phyloP scores from a whole-genome alignment of 331 rosid species.

The Dryas integrifolia region DNA sequence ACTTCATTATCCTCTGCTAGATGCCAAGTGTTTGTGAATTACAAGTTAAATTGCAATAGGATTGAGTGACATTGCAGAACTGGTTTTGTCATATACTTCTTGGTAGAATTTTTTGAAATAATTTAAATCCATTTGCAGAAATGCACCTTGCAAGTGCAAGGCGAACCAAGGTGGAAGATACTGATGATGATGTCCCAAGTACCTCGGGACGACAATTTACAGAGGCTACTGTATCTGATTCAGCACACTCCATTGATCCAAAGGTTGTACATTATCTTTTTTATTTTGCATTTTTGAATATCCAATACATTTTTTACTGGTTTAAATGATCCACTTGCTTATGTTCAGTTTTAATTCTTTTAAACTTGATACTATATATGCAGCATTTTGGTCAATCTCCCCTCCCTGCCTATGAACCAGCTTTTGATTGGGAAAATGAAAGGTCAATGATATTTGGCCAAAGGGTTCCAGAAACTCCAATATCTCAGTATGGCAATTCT shows the following conservation, averaged over 20 bases:
- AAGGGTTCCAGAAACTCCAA: conserved; percentile 85
- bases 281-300: background rate
- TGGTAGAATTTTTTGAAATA: conserved; percentile 2
- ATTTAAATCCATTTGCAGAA: conserved; percentile 48
- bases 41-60: background rate
- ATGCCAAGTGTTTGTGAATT: background rate
- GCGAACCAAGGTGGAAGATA: conserved; percentile 70
- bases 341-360: background rate
- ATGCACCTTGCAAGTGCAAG: conserved; percentile 83
- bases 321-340: background rate
- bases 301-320: background rate
- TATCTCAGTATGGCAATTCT: conserved; percentile 65
- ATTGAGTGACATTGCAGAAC: background rate
- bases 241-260: conserved; percentile 43
- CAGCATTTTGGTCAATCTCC: conserved; percentile 91
- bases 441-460: conserved; percentile 93
- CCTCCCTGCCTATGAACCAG: conserved; percentile 95
- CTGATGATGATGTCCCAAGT: conserved; percentile 91
- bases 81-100: background rate
- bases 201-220: conserved; percentile 87
- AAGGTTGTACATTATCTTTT: conserved; percentile 47
- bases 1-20: background rate
- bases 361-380: conserved; percentile 17
- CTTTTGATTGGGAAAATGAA: conserved; percentile 99
- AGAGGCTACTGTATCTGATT: conserved; percentile 51